Evolutionary conservation across 2,329 filamentous ascomycete genomes (phyloP).

Genomic region (Myotisia sp.): DNA sequence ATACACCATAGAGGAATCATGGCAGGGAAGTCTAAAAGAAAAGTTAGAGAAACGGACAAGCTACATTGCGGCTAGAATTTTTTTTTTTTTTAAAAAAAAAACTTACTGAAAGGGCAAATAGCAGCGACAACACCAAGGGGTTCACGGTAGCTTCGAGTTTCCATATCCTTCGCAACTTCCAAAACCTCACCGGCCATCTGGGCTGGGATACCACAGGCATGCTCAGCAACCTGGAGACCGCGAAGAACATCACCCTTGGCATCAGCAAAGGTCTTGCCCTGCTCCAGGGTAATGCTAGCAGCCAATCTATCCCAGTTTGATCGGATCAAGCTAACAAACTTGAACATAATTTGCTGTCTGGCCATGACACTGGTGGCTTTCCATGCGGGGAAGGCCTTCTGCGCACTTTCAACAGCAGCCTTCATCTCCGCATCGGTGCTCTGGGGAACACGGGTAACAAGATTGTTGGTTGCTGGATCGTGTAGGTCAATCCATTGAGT

Average conservation of each 20-base stretch:
- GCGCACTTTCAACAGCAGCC: conserved; percentile 47
- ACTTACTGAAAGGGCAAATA: conserved; percentile 15
- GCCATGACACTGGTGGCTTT: conserved; percentile 45
- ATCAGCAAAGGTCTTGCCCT: conserved; percentile 55
- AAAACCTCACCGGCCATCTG: conserved; percentile 53
- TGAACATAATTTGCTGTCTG: conserved; percentile 53
- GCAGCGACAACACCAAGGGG: conserved; percentile 47
- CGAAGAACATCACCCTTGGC: conserved; percentile 53
- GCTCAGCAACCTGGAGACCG: conserved; percentile 53
- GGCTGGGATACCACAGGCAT: conserved; percentile 52
- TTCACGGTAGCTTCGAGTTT: conserved; percentile 52
- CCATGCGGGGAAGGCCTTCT: conserved; percentile 51
- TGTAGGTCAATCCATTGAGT: conserved; percentile 50
- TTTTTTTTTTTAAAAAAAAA: background rate
- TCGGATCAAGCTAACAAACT: conserved; percentile 48
- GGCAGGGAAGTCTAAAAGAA: conserved; percentile 45
- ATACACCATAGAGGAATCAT: conserved; percentile 59
- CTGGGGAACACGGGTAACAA: conserved; percentile 51
- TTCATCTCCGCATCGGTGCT: conserved; percentile 50
- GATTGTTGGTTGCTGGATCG: conserved; percentile 52
- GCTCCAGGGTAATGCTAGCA: conserved; percentile 51
- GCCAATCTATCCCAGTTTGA: conserved; percentile 52
- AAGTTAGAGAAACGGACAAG: background rate
- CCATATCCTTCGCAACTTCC: conserved; percentile 55
- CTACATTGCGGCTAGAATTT: no score